Evolutionary conservation across 805 yeast genomes (phyloP), one percentile per base, ranked within the genome.

Genomic region (Wickerhamiella sergipiensis): DNA sequence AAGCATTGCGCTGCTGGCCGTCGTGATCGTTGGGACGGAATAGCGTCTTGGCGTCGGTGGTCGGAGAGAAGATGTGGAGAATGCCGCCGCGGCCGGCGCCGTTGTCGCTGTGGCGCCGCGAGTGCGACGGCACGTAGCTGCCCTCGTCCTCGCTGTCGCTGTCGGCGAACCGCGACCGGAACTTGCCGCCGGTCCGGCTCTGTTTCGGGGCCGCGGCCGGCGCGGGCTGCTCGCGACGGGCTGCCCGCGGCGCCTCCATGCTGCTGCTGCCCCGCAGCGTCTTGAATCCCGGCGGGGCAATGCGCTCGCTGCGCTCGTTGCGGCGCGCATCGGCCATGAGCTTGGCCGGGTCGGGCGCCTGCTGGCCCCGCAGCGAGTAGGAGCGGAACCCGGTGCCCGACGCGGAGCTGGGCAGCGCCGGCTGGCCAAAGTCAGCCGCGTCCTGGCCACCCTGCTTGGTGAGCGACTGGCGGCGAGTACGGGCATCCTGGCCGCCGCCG

Each of bases 121-220:
- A 6, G 43, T 17, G 40, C 7, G 36, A 12, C 13, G 31, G 19
- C 45, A 10, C 19, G 19, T n/a, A 12, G 33, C 18, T 10, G 49
- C 19, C 47, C 12, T 64, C 67, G 38, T 62, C 64, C 7, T 64
- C 68, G 10, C 64, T 56, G 49, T 64, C 68, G 5, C 63, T 57
- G 48, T 64, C 68, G 21, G 62, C 64, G 43, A 64, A 54, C 9
- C 68, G 59, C n/a, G 66, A 62, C 31, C 50, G 46, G 60, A 64
- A 64, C 24, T 40, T 40, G 43, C 43, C 43, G 22, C 24, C 40
- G 40, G 19, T 3, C 7, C 4, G 3, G 15, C 7, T 10, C n/a
- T 7, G 43, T 18, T 18, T 10, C 24, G 43, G 21, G 15, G 22
- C 21, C 43, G 43, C 24, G 22, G 24, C 15, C 15, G 24, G n/a